phyloP scores from a whole-genome alignment of 148 eudicot genomes.

The Rheum nobile region DNA sequence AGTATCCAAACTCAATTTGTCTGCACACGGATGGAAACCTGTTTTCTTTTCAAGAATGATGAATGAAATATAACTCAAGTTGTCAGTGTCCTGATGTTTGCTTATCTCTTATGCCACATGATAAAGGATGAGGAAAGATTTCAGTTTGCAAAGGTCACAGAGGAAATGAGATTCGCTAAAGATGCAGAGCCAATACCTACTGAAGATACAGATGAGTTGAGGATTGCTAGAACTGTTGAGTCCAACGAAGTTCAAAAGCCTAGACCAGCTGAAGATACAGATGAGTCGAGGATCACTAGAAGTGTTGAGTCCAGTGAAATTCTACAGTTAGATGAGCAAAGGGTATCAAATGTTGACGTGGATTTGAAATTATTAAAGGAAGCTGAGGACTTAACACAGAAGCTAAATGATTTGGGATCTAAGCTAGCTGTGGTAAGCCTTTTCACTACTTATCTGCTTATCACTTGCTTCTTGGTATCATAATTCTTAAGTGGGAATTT shows the following conservation, averaged over 20 bases:
- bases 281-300: constrained; percentile 12
- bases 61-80: background rate
- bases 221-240: constrained; percentile 10
- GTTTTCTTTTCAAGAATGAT: background rate
- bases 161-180: constrained; percentile 12
- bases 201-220: background rate
- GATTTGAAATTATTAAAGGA: constrained; percentile 19
- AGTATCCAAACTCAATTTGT: background rate
- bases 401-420: constrained; percentile 27
- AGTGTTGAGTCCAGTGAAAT: constrained; percentile 15
- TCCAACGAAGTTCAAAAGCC: constrained; percentile 12
- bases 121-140: constrained; percentile 23
- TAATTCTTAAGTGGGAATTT: background rate
- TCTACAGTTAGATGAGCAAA: constrained; percentile 15
- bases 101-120: background rate
- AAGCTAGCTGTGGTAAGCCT: constrained; percentile 42
- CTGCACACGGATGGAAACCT: background rate
- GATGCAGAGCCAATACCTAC: constrained; percentile 14
- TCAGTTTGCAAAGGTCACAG: constrained; percentile 13
- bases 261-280: constrained; percentile 9
- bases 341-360: background rate
- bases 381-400: constrained; percentile 33
- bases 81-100: background rate
- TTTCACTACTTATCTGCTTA: background rate
- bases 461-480: background rate